Percentiles rank a stretch among this genome's conserved stretches.
Evolutionary conservation across 306 rosid genomes (phyloP).

Genomic region (Fragaria vesca): DNA sequence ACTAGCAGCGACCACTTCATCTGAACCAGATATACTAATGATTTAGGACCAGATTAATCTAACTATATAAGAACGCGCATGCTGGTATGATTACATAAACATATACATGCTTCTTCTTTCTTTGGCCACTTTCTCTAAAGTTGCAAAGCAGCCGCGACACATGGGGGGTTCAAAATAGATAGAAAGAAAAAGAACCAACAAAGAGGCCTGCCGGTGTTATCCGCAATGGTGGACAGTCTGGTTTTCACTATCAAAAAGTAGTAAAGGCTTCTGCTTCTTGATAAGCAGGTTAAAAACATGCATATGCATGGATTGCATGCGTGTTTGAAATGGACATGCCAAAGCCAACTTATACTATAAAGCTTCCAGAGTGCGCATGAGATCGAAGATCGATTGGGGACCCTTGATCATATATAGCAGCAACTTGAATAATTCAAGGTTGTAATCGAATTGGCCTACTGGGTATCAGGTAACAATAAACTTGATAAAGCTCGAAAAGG

Average conservation of each 20-base stretch:
- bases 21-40: not conserved
- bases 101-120: not conserved
- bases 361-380: not conserved
- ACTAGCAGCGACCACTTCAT: not conserved
- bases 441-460: not conserved
- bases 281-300: not conserved
- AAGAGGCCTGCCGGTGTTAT: not conserved
- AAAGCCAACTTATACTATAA: not conserved
- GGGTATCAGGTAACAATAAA: not conserved
- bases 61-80: not conserved
- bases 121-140: not conserved
- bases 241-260: not conserved
- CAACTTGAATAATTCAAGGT: not conserved
- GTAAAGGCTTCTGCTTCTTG: not conserved
- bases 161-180: not conserved
- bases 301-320: not conserved
- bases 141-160: conserved; percentile 6
- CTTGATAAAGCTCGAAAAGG: not conserved
- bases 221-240: not conserved
- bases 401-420: not conserved
- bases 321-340: not conserved
- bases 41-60: not conserved
- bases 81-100: not conserved
- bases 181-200: not conserved
- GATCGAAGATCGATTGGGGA: not conserved